phyloP scores from a whole-genome alignment of 2,329 filamentous ascomycete genomes.

The Verticillium klebahnii region DNA sequence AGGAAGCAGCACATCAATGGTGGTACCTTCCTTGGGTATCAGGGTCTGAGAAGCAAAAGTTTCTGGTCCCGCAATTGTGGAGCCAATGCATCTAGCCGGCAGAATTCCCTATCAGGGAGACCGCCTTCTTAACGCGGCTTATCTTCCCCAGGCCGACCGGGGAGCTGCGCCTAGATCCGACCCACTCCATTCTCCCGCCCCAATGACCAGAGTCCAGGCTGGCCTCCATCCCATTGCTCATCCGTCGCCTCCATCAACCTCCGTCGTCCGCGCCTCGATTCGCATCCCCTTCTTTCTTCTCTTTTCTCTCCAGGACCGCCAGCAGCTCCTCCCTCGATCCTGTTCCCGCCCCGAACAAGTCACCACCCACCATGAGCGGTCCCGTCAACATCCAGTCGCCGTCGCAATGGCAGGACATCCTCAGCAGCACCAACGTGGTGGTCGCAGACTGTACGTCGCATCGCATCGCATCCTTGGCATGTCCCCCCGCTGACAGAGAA shows the following conservation, averaged over 20 bases:
- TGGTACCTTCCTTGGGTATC: neutral
- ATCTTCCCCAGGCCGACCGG: neutral
- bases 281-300: neutral
- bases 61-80: constrained; percentile 1
- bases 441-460: constrained; percentile 77
- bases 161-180: neutral
- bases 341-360: neutral
- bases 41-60: neutral
- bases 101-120: neutral
- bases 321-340: neutral
- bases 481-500: constrained; percentile 14
- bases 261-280: neutral
- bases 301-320: neutral
- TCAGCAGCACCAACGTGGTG: constrained; percentile 72
- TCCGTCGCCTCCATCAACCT: neutral
- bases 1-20: neutral
- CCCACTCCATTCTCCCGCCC: neutral
- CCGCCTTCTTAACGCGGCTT: neutral
- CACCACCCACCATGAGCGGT: constrained; percentile 32
- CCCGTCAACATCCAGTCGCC: constrained; percentile 58
- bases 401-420: constrained; percentile 66
- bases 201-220: neutral
- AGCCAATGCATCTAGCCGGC: neutral
- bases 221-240: neutral
- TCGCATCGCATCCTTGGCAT: constrained; percentile 13